Evolutionary conservation across 2,329 filamentous ascomycete genomes (phyloP), one percentile per base, ranked within the genome.

Genomic region (Phoma sp.): DNA sequence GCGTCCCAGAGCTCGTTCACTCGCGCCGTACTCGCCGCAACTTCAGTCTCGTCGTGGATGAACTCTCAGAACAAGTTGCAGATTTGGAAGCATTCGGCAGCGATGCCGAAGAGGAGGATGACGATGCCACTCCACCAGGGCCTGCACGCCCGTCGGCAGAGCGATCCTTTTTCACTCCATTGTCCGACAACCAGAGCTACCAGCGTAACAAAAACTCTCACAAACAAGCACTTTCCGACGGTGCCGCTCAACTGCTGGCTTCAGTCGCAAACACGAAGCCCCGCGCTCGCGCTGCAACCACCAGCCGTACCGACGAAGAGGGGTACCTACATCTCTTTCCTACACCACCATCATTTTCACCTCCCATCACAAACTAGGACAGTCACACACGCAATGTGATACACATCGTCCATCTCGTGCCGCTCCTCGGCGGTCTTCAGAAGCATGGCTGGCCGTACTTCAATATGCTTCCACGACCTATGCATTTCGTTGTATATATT

Each of bases 1-100:
- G 72, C 45, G 57, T 76, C 11, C 74, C 74, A 13, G 74, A 76
- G 18, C 65, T 76, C 7, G 66, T 76, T 1, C 70, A 74, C 24
- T 67, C 72, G 30, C 68, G 71, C 29, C 67, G 67, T 9, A 64
- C 64, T 38, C 67, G 71, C 8, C 69, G 62, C 24, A 67, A 73
- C 18, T 69, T 72, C 46, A 70, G 68, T 41, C 37, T 65, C 11
- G 61, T 67, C 23, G 65, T 69, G 5, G 72, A 76, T 22, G 65
- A 70, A 13, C 61, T 74, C 7, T 64, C 65, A 6, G 70, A 74
- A 42, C 66, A 75, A 41, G 60, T 74, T 27, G 69, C 66, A 4
- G 64, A 63, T 9, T 58, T 74, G 33, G 53, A 60, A 4, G 44
- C 59, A 24, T 63, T 65, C 7, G 63, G 61, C 40, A 63, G 70